Conservation (phyloP, 257 asterid species). For the Solanum dulcamara region DNA sequence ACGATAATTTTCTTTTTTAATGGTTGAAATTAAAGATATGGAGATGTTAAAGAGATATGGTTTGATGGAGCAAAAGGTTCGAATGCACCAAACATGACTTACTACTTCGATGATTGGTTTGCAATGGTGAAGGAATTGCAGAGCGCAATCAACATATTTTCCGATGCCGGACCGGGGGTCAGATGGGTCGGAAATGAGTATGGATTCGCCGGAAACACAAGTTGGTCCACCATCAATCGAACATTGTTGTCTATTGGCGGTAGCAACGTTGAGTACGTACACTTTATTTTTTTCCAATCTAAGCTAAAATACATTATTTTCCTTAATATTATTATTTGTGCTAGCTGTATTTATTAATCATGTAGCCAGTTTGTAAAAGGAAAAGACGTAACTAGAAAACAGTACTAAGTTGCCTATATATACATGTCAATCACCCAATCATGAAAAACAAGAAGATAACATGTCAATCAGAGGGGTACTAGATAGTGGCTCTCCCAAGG, state of each 20-base stretch:
- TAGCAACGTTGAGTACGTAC: conserved; percentile 36
- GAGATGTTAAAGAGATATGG: conserved; percentile 78
- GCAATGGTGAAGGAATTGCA: conserved; percentile 80
- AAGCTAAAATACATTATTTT: background rate
- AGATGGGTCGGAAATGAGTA: conserved; percentile 92
- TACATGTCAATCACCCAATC: background rate
- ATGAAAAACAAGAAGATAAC: background rate
- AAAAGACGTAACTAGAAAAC: background rate
- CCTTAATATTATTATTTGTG: background rate
- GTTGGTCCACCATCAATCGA: conserved; percentile 88
- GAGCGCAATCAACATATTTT: conserved; percentile 72
- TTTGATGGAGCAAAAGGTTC: conserved; percentile 94
- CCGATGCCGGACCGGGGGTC: conserved; percentile 87
- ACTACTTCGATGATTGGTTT: conserved; percentile 77
- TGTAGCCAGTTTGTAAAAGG: background rate
- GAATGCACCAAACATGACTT: conserved; percentile 75
- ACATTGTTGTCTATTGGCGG: conserved; percentile 69
- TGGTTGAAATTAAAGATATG: conserved; percentile 37
- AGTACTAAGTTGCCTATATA: background rate
- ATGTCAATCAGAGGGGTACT: background rate
- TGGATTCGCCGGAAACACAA: conserved; percentile 69
- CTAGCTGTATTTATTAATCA: background rate
- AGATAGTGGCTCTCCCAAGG: background rate
- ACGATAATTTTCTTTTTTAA: background rate
- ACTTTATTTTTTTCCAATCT: background rate